Base-by-base conservation (phyloP, 2,329 filamentous ascomycete species). In the Pseudogymnoascus pannorum region DNA sequence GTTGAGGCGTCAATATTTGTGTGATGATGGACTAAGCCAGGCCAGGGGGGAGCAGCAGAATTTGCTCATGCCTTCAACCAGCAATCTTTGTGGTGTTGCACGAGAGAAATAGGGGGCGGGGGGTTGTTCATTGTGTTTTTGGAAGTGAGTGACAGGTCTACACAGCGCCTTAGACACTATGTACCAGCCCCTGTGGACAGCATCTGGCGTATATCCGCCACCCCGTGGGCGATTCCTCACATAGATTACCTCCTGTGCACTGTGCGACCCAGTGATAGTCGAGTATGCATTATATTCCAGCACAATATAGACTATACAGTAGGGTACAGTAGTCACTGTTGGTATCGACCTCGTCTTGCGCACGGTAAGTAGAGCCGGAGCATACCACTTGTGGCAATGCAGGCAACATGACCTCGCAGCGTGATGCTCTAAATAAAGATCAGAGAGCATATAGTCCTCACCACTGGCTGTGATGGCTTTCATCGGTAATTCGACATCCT, bases 1-100 rank as follows among this genome's bases (percentile, higher is more conserved):
- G 29, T 51, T 51, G 44, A 51, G 44, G 44, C 44, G 44, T 51
- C 44, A 31, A 51, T 51, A 51, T n/a, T 51, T 51, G 44, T 51
- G 44, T 16, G 24, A 51, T 51, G 44, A 29, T 51, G 44, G 44
- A 51, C 16, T 16, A 20, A 20, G 7, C 44, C 44, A 51, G 44
- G n/a, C 44, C 44, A 51, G 22, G 44, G 44, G 22, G 11, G n/a
- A 48, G 20, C 8, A 51, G 14, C 7, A 51, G n/a, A 51, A 29
- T 29, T 24, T 51, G 44, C 44, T 29, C 44, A 51, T 18, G 44
- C 24, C 44, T 29, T 51, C 44, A 51, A 51, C n/a, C 24, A 22
- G 44, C 44, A 51, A 51, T 51, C n/a, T 51, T 51, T 16, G 26
- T 31, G 24, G 44, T 18, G 44, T 51, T 51, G 24, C 9, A 51